Base-by-base conservation (phyloP, 140 eudicot genomes). In the Anethum foeniculum region DNA sequence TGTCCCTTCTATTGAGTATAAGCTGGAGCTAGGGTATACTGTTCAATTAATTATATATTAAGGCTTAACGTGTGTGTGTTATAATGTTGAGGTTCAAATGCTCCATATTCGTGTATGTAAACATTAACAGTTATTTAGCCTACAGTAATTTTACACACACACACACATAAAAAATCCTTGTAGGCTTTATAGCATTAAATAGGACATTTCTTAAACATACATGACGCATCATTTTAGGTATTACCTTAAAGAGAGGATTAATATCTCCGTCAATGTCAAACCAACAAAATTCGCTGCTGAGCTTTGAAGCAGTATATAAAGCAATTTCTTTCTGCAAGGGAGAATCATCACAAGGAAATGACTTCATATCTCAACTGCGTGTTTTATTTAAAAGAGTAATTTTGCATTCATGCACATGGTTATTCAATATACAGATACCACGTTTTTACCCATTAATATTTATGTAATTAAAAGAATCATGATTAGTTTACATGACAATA, bases 241-340 rank as follows among this genome's bases (percentile, higher is more conserved):
- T 83, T 89, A 94, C 99, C 99, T 95, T 95, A 83, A 95, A 95
- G 76, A 95, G 85, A 75, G 99, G 97, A 86, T 95, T 93, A 52
- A 95, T 86, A 52, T 95, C 99, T 13, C 89, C 93, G 79, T 95
- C 99, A 84, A 92, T 90, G 84, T 95, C 97, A 90, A 95, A 95
- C 99, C 97, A 95, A 83, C 86, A 84, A 80, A 95, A 95, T 79
- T 95, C 99, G 27, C 93, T 90, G 85, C 83, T 91, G 79, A 92
- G 74, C 90, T 91, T 95, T 19, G 99, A 93, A 82, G 99, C 95
- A 44, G 99, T 95, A 82, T 95, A 95, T 46, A 95, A 78, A 80
- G 96, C 97, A 79, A 95, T 95, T 81, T 95, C 99, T 89, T 95
- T 95, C 99, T 95, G 99, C 88, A 88, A 46, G 52, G 83, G 58